Conservation (phyloP, 176 grass and related monocot genomes). For the Stipa capillata region DNA sequence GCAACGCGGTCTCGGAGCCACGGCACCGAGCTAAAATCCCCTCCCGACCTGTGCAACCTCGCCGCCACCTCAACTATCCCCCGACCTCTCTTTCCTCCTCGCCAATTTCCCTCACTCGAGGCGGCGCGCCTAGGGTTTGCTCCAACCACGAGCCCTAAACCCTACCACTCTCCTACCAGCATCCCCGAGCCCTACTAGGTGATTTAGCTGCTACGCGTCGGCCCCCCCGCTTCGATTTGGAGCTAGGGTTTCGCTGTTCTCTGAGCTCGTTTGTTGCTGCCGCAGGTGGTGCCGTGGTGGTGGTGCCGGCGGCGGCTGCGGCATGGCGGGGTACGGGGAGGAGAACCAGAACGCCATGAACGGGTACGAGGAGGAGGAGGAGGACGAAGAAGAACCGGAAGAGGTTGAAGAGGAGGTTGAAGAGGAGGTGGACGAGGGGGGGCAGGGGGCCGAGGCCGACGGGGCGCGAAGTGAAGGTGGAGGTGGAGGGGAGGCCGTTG, state of each 20-base stretch:
- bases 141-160: conserved; percentile 20
- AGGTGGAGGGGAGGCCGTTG: conserved; percentile 19
- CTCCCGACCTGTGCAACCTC: not conserved
- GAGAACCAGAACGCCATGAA: conserved; percentile 32
- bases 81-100: not conserved
- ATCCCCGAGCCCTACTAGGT: not conserved
- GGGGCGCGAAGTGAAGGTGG: not conserved
- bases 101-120: not conserved
- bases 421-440: conserved; percentile 13
- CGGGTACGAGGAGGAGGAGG: conserved; percentile 73
- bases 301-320: not conserved
- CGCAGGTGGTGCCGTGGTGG: not conserved
- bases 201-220: not conserved
- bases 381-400: conserved; percentile 49
- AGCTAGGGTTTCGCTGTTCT: not conserved
- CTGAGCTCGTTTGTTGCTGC: not conserved
- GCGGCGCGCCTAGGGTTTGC: conserved; percentile 44
- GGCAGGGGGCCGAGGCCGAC: not conserved
- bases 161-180: not conserved
- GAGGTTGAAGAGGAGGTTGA: conserved; percentile 43
- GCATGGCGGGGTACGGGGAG: conserved; percentile 46
- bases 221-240: not conserved
- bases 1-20: not conserved
- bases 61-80: not conserved
- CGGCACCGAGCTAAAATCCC: not conserved